phyloP scores from a whole-genome alignment of 1,139 yeast species.

The Insectozyma bohioensis region DNA sequence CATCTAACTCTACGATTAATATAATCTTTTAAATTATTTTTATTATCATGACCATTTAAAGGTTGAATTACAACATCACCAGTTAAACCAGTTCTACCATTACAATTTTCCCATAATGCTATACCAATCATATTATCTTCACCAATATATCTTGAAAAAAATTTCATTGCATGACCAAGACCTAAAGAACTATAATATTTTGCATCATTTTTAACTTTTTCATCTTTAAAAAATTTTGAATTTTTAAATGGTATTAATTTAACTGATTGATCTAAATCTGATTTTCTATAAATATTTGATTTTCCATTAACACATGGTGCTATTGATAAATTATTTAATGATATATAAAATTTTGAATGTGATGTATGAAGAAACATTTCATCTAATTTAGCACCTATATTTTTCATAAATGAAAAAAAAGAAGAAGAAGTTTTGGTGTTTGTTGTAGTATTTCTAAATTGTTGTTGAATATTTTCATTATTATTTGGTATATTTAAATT shows the following conservation, averaged over 20 bases:
- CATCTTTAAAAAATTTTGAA: constrained; percentile 33
- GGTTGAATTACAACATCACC: constrained; percentile 84
- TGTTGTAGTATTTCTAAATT: constrained; percentile 4
- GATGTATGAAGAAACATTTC: constrained; percentile 84
- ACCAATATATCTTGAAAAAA: constrained; percentile 81
- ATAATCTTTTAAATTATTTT: constrained; percentile 53
- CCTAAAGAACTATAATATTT: constrained; percentile 27
- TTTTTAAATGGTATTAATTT: constrained; percentile 26
- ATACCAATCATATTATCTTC: constrained; percentile 94
- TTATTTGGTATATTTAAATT: neutral
- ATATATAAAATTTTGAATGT: constrained; percentile 81
- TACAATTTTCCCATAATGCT: constrained; percentile 71
- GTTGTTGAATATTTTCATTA: neutral
- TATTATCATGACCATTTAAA: constrained; percentile 48
- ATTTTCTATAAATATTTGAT: constrained; percentile 72
- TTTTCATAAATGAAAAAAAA: constrained; percentile 21
- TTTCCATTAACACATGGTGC: constrained; percentile 97
- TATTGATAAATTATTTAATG: constrained; percentile 69
- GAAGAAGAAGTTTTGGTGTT: constrained; percentile 3
- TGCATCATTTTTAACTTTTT: constrained; percentile 33
- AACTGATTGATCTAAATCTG: constrained; percentile 71
- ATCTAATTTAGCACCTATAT: constrained; percentile 70
- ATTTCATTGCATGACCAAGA: constrained; percentile 56
- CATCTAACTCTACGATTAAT: constrained; percentile 73
- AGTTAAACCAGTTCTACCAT: constrained; percentile 74